Evolutionary conservation across 805 yeast genomes (phyloP), one percentile per base, ranked within the genome.

Genomic region (Cyberlindnera japonica): DNA sequence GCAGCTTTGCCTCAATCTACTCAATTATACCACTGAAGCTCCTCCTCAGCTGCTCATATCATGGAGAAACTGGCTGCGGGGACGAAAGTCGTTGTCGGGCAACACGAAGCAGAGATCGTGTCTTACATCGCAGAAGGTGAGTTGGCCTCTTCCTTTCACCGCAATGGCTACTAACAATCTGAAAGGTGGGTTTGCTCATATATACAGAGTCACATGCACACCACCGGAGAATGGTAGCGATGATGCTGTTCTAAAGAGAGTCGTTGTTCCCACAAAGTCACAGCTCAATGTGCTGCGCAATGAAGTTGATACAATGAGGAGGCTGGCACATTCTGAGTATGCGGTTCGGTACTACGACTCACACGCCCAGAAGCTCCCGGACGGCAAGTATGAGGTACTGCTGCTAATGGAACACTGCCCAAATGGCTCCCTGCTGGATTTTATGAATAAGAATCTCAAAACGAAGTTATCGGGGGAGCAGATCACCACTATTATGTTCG

Each of bases 381-480:
- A 64, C 21, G 60, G 61, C 9, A 77, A 77, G 1, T 93, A 87
- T 60, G 98, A 91, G 63, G 97, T 93, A 8, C 69, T 91, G 40
- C 77, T 91, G 31, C 69, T 91, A 49, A 93, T 91, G 98, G 99
- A 91, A 61, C 75, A 82, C 53, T 91, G 99, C 59, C 82, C 95
- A 10, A 85, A 84, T 59, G 76, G 83, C 48, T 87, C 95, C 14
- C 74, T 95, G 34, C 71, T 91, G 45, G 96, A 93, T 58, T 90
- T 74, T 57, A 90, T 91, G 98, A 93, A 91, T 63, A 74, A 82
- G 15, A 73, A 90, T 38, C 73, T 91, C 41, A 78, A 84, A 47
- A 82, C 87, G 11, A 91, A 90, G 58, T 70, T 91, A 38, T 66
- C 75, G 0, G 95, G 85, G 54, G 63, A 66, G 11, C 96, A 91